phyloP scores from a whole-genome alignment of 2,329 filamentous ascomycete genomes.

The Alternaria alternata region DNA sequence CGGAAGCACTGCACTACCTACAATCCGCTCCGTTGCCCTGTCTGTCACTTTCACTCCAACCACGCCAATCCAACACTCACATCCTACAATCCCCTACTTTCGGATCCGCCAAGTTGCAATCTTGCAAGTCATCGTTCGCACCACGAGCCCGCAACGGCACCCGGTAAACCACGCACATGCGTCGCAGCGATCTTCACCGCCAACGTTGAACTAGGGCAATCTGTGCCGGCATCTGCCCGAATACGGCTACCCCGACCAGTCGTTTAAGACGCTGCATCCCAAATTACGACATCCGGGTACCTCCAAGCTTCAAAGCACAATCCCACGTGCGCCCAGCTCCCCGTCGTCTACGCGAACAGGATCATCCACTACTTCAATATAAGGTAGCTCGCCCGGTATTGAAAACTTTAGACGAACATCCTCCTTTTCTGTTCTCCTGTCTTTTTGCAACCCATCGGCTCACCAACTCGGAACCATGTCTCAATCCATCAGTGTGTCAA shows the following conservation, averaged over 20 bases:
- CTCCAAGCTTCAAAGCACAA: constrained; percentile 13
- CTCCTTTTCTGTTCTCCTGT: background rate
- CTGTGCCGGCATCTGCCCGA: constrained; percentile 10
- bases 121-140: constrained; percentile 23
- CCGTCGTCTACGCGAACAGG: constrained; percentile 13
- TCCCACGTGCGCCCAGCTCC: constrained; percentile 13
- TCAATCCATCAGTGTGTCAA: constrained; percentile 35
- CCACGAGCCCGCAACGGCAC: constrained; percentile 5
- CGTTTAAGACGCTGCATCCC: constrained; percentile 7
- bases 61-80: background rate
- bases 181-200: constrained; percentile 18
- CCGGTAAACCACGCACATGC: constrained; percentile 16
- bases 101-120: constrained; percentile 22
- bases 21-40: background rate
- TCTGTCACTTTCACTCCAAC: background rate
- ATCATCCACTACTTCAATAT: constrained; percentile 16
- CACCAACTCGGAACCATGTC: constrained; percentile 8
- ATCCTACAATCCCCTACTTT: background rate
- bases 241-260: constrained; percentile 19
- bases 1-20: background rate
- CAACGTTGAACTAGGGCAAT: constrained; percentile 14
- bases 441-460: background rate
- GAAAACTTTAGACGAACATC: constrained; percentile 5
- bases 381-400: constrained; percentile 15
- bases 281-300: constrained; percentile 14